Evolutionary conservation across 768 basidiomycete species (phyloP), one percentile per base, ranked within the genome.

Genomic region (Ephemerocybe angulata): DNA sequence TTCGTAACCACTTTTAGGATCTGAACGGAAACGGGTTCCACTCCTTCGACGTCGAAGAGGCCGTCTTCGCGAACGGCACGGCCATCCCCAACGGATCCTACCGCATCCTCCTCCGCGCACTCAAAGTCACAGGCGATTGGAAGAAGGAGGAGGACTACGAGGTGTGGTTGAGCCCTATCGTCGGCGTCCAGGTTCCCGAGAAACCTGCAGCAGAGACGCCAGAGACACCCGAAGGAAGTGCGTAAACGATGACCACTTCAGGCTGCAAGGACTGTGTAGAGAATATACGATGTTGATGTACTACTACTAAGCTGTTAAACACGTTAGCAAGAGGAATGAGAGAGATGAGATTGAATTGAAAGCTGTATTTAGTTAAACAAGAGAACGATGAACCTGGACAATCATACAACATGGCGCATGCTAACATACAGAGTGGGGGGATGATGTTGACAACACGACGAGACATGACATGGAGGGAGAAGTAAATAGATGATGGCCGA

Each of bases 11-110:
- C 25, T 50, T 31, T 50, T 52, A 70, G 65, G 56, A 63, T 54
- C 58, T 57, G 33, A 57, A 42, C 19, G 67, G 61, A 30, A 70
- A 73, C 42, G 67, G 63, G 6, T 71, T 62, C 58, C 65, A 61
- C 49, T 60, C 64, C 15, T 43, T 74, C 24, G 58, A 64, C 7
- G 40, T 75, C 19, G 55, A 61, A 15, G 52, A 55, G 2, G 71
- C 74, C 13, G 69, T 63, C 0, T 81, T 79, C 54, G 72, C 76
- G 0, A 78, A 79, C 53, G 76, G 76, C 0, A 76, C 76, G 1
- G 55, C 53, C 6, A 76, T 81, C 22, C 66, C 74, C 1, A 75
- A 76, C 52, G 78, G 79, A 0, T 53, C 57, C 7, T 79, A 77
- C 60, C 70, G 72, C 28, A 22, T 75, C 25, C 66, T 79, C 21